These are phyloP conservation scores for Coemansia sp. DNA, from an alignment of 192 early-diverging fungal genomes.

Conservation along the genomic window DNA sequence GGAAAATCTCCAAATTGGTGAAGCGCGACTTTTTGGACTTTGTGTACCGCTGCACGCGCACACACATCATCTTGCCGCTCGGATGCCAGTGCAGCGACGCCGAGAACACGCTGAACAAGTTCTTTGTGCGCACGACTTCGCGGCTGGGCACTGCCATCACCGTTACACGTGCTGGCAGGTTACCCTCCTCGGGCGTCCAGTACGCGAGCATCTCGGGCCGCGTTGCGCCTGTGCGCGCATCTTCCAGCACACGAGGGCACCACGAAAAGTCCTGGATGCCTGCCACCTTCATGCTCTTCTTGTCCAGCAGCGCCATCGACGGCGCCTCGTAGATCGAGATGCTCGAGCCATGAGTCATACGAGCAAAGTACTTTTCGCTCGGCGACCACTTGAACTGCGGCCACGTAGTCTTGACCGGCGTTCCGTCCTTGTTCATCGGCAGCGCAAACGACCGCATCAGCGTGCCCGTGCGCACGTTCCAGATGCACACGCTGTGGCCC, in stretches of 20 bases:
- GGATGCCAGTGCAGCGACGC: constrained; percentile 92
- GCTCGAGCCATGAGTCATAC: constrained; percentile 69
- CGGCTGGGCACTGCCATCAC: constrained; percentile 78
- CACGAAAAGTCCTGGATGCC: constrained; percentile 78
- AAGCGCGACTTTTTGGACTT: constrained; percentile 89
- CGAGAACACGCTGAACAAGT: constrained; percentile 91
- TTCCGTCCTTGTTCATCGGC: constrained; percentile 56
- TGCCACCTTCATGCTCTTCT: constrained; percentile 87
- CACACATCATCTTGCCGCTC: constrained; percentile 84
- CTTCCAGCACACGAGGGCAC: constrained; percentile 57
- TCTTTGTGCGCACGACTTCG: constrained; percentile 91
- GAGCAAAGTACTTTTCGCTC: constrained; percentile 92
- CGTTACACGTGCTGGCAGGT: constrained; percentile 97
- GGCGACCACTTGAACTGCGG: constrained; percentile 95
- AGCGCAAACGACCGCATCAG: constrained; percentile 85
- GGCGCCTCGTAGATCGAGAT: constrained; percentile 93
- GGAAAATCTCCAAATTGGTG: constrained; percentile 95
- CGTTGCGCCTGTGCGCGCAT: constrained; percentile 26
- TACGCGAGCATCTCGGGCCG: constrained; percentile 76
- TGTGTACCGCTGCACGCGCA: constrained; percentile 85
- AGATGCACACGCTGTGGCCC: constrained; percentile 77
- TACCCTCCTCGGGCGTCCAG: constrained; percentile 94
- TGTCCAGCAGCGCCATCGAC: constrained; percentile 87
- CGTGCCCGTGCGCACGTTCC: constrained; percentile 87
- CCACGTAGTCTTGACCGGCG: constrained; percentile 66